Base-by-base conservation (phyloP, 192 early-diverging fungal species). In the Mycoemilia scoparia region DNA sequence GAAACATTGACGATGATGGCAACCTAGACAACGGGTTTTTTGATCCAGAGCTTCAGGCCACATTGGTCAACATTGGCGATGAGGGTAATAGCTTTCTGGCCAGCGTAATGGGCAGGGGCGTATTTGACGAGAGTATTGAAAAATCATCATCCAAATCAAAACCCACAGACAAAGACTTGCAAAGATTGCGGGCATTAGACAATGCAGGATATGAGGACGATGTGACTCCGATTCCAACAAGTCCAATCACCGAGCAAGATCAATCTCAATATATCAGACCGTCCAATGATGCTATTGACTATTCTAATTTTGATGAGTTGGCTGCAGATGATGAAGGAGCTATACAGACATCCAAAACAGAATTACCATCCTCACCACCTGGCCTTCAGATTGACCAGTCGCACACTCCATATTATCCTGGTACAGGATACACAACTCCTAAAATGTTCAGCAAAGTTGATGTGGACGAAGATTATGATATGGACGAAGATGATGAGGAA, bases 1-100 rank as follows among this genome's bases (percentile, higher is more conserved):
- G 87, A 24, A 91, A 91, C 57, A 77, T 91, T 10, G 87, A 87
- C 60, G 76, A 84, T 37, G 66, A 74, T 25, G 87, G 87, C 28
- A 66, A 71, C 25, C 55, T 87, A 6, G 81, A 86, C 8, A 66
- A 75, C 38, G 53, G 30, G 20, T 65, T 62, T 38, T 57, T 76
- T 4, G 63, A 62, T 30, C 41, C 64, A 49, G 71, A 65, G 41
- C 48, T 65, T 5, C 42, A 46, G 32, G 41, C 52, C 27, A 59
- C 62, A 3, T 42, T 65, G 3, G 57, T 50, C n/a, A n/a, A n/a
- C n/a, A n/a, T n/a, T n/a, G 51, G 45, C 18, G 51, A 54, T n/a
- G 51, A 49, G 0, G 29, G 46, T 7, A 35, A 40, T 22, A 32
- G 33, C 24, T 53, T 56, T 24, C 24, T 64, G 27, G 40, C 45